phyloP scores from a whole-genome alignment of 2,329 filamentous ascomycete species.

The Dothistroma septosporum region DNA sequence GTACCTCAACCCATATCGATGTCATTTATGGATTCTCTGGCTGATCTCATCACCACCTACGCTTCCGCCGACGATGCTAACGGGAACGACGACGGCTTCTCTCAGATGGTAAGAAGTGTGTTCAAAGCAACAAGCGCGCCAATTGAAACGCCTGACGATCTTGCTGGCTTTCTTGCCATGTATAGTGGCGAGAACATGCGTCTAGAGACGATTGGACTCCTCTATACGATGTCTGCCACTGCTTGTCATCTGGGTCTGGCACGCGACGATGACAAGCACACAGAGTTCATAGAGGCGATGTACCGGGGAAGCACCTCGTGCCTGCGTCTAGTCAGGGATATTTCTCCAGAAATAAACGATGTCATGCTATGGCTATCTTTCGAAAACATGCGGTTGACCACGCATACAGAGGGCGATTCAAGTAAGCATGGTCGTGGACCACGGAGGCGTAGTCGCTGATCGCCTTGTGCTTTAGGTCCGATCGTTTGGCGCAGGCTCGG shows the following conservation, averaged over 20 bases:
- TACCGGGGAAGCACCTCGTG: slow-evolving; percentile 13
- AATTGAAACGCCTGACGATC: neutral
- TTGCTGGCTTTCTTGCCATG: slow-evolving; percentile 11
- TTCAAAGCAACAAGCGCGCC: neutral
- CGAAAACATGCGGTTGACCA: slow-evolving; percentile 8
- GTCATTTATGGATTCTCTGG: slow-evolving; percentile 2
- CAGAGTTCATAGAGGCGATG: slow-evolving; percentile 12
- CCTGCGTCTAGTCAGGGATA: slow-evolving; percentile 11
- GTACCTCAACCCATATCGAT: slow-evolving; percentile 2
- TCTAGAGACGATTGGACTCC: slow-evolving; percentile 20
- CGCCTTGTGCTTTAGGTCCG: slow-evolving; percentile 4
- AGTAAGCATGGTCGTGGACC: neutral
- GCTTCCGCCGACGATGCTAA: neutral
- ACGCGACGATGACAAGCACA: slow-evolving; percentile 3
- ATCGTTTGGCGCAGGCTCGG: slow-evolving; percentile 7
- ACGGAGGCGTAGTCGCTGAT: neutral
- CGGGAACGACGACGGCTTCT: neutral
- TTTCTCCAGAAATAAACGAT: slow-evolving; percentile 16
- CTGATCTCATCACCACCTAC: neutral
- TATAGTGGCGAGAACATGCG: slow-evolving; percentile 20
- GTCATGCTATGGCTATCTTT: slow-evolving; percentile 16
- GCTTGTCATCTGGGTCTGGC: slow-evolving; percentile 11
- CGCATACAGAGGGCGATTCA: slow-evolving; percentile 11
- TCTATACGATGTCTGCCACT: slow-evolving; percentile 18
- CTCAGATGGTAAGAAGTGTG: neutral